A percentile compares a stretch with the other conserved stretches of the same genome.
Evolutionary conservation across 345 rosid genomes (phyloP).

Genomic region (Acer yangbiense): DNA sequence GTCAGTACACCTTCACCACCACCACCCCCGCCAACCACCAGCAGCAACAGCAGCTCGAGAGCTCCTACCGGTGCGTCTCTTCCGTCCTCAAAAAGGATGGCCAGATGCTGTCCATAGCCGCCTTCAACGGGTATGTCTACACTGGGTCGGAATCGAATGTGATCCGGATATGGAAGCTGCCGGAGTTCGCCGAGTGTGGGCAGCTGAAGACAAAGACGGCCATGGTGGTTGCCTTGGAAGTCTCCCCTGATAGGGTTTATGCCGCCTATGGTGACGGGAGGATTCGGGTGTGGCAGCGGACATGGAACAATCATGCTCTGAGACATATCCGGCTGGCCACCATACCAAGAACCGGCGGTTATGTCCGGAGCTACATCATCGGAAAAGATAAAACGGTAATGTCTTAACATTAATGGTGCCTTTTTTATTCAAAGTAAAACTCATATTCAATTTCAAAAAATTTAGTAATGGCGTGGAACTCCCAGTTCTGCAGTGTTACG

Average conservation of each 20-base stretch:
- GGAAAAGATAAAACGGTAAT: conserved; percentile 53
- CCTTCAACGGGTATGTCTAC: conserved; percentile 38
- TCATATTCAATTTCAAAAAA: too few relatives aligned
- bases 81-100: conserved; percentile 53
- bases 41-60: conserved; percentile 7
- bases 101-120: conserved; percentile 46
- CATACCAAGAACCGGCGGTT: conserved; percentile 37
- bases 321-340: conserved; percentile 49
- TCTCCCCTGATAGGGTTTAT: conserved; percentile 40
- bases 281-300: conserved; percentile 53
- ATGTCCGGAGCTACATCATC: conserved; percentile 44
- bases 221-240: conserved; percentile 41
- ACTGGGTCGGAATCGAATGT: conserved; percentile 47
- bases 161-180: conserved; percentile 52
- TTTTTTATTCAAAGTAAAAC: neutral
- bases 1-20: conserved; percentile 12
- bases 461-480: too few relatives aligned
- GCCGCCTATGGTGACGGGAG: conserved; percentile 52
- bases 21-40: conserved; percentile 3
- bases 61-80: conserved; percentile 41
- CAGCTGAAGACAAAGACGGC: conserved; percentile 44
- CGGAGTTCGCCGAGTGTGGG: conserved; percentile 50
- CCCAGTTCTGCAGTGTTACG: too few relatives aligned
- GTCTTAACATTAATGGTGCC: conserved; percentile 1
- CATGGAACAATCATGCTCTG: conserved; percentile 39